Percentiles rank a stretch among this genome's conserved stretches.
phyloP scores from a whole-genome alignment of 768 basidiomycete genomes.

The Imleria badia region DNA sequence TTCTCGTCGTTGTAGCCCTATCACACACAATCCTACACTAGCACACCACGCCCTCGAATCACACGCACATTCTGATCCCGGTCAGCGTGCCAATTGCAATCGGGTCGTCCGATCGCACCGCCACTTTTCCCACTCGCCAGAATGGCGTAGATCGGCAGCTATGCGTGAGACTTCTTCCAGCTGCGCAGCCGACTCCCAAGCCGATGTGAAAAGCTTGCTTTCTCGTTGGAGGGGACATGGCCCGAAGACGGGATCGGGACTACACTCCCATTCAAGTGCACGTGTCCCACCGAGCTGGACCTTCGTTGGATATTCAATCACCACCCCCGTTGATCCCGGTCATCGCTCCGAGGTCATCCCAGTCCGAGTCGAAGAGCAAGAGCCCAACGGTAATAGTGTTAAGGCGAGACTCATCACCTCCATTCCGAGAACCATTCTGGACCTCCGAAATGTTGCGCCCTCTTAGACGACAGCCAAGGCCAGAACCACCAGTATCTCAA shows the following conservation, averaged over 20 bases:
- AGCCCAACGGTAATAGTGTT: slow-evolving; percentile 40
- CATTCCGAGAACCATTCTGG: slow-evolving; percentile 24
- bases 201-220: slow-evolving; percentile 26
- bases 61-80: too few species aligned
- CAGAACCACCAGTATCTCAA: background rate
- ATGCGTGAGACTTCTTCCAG: too few species aligned
- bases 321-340: slow-evolving; percentile 58
- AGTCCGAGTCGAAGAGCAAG: slow-evolving; percentile 44
- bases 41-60: too few species aligned
- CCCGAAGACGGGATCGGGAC: slow-evolving; percentile 26
- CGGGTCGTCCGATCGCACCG: too few species aligned
- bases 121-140: too few species aligned
- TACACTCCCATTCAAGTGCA: slow-evolving; percentile 44
- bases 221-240: slow-evolving; percentile 28
- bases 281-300: slow-evolving; percentile 41
- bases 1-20: too few species aligned
- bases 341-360: slow-evolving; percentile 35
- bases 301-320: slow-evolving; percentile 50
- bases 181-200: slow-evolving; percentile 26
- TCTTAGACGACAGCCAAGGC: background rate
- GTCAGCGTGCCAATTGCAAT: too few species aligned
- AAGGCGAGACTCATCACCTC: slow-evolving; percentile 27
- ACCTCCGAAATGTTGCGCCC: slow-evolving; percentile 22
- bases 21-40: too few species aligned
- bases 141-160: too few species aligned